Conservation (phyloP, 1,139 yeast genomes). For the Yamadazyma membranifaciens region DNA sequence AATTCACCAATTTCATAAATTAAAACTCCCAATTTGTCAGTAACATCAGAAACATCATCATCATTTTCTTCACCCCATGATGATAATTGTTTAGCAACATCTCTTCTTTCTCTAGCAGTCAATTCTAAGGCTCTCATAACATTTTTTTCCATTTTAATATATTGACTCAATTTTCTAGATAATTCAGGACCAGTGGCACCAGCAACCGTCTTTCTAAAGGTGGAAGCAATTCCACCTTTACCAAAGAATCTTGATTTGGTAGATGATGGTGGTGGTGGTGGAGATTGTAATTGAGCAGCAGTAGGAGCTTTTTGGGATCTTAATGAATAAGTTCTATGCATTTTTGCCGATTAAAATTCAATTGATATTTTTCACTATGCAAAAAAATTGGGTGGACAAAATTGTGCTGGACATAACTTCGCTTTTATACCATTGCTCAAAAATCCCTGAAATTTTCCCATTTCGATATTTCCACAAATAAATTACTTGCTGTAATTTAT, state of each 20-base stretch:
- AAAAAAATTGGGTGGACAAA: too few species aligned
- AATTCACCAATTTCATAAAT: constrained; percentile 96
- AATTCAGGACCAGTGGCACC: constrained; percentile 95
- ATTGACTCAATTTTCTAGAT: constrained; percentile 82
- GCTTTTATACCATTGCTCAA: constrained; percentile 5
- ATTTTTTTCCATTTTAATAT: constrained; percentile 95
- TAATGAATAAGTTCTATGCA: constrained; percentile 98
- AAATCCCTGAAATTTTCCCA: constrained; percentile 3
- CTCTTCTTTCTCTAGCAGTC: constrained; percentile 93
- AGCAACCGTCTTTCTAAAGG: constrained; percentile 84
- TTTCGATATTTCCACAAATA: background rate
- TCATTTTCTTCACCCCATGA: constrained; percentile 98
- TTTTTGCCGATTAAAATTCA: constrained; percentile 31
- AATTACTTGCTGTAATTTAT: constrained; percentile 9
- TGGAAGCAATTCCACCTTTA: constrained; percentile 76
- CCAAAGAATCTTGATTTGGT: constrained; percentile 89
- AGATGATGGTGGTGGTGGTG: constrained; percentile 90
- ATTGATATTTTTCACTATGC: background rate
- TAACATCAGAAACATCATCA: constrained; percentile 94
- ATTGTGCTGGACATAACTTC: constrained; percentile 1
- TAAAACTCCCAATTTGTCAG: constrained; percentile 95
- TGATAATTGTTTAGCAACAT: constrained; percentile 93
- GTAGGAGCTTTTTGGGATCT: constrained; percentile 96
- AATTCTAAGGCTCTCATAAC: constrained; percentile 92
- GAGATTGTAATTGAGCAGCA: constrained; percentile 89